Base-by-base conservation (phyloP, 306 rosid species). In the Vigna radiata region DNA sequence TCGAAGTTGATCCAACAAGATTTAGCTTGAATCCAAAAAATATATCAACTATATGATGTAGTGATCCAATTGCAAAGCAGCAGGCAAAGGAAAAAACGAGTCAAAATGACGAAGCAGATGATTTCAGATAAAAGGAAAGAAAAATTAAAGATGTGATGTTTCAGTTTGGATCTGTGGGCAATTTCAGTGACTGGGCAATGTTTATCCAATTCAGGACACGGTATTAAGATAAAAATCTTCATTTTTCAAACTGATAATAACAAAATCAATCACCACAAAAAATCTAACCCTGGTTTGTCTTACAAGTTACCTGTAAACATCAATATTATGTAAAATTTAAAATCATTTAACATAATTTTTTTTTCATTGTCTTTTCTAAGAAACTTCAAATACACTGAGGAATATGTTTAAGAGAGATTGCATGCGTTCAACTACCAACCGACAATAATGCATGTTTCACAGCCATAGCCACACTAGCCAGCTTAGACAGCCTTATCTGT, bases 341-440 rank as follows among this genome's bases (percentile, higher is more conserved):
- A 25, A 25, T 25, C 27, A 25, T 25, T 25, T 25, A 25, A 25
- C 27, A 25, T 3, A 7, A 25, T 44, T 59, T 61, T 6, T 29
- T 25, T 25, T 25, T 25, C 3, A 0, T 3, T 52, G 13, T 6
- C 19, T 8, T 66, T 65, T 55, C 79, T 58, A 66, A 68, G 76
- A 29, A 77, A 56, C 43, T 60, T 59, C 83, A 25, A 46, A 43
- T 14, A 68, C 37, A 47, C 12, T 47, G 78, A 77, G 62, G 47
- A 14, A 17, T 54, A 76, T 44, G 72, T 58, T 47, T 21, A 25
- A 79, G 71, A 79, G 71, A 75, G 64, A 70, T 13, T 81, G 75
- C 77, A 64, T 59, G 67, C 55, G 50, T 48, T 85, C 72, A 81
- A 81, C 85, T 12, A 78, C 88, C 81, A 69, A 74, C 55, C 78